A percentile compares a stretch with the other conserved stretches of the same genome.
Conservation (phyloP, 2,329 filamentous ascomycete species). For the Alternaria alternata region DNA sequence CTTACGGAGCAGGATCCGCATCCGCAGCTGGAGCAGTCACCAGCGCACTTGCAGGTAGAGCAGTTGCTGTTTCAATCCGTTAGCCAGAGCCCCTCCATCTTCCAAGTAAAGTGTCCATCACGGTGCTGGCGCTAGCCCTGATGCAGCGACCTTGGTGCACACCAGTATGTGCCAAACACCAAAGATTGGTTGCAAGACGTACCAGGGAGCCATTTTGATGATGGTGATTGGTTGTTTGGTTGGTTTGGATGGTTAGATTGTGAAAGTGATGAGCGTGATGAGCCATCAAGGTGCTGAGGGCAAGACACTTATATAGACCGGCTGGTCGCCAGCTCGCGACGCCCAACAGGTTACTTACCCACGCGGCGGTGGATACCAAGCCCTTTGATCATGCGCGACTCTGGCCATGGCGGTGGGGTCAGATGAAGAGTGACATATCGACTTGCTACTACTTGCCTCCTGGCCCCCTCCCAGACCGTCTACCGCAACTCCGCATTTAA, state of each 20-base stretch:
- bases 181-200: conserved; percentile 12
- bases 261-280: conserved; percentile 15
- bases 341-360: neutral
- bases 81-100: conserved; percentile 9
- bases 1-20: conserved; percentile 41
- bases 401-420: conserved; percentile 6
- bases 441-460: neutral
- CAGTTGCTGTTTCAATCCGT: conserved; percentile 27
- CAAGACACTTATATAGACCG: conserved; percentile 25
- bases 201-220: conserved; percentile 38
- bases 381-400: conserved; percentile 13
- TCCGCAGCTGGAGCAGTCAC: conserved; percentile 43
- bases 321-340: neutral
- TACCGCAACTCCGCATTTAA: neutral
- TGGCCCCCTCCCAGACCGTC: neutral
- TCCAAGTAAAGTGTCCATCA: conserved; percentile 25
- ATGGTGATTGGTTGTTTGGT: conserved; percentile 18
- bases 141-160: neutral
- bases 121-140: conserved; percentile 23
- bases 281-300: conserved; percentile 36
- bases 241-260: conserved; percentile 11
- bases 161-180: neutral
- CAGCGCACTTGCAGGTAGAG: conserved; percentile 40
- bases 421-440: conserved; percentile 16
- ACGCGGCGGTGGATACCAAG: conserved; percentile 1